Evolutionary conservation across 1,139 yeast genomes (phyloP), one percentile per base, ranked within the genome.

Genomic region (Neolecta irregularis): DNA sequence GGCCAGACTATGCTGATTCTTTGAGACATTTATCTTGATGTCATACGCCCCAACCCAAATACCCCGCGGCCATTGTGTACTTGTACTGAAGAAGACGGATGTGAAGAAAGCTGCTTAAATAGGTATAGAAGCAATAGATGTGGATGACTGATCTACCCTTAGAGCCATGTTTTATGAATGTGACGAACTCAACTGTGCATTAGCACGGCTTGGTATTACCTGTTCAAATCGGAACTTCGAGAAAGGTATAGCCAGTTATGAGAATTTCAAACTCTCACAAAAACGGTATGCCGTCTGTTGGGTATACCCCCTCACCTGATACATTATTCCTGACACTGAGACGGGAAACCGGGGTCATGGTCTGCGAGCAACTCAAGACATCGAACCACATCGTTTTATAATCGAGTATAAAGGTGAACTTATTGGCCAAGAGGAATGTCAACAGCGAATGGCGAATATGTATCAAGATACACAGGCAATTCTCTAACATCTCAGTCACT

Each of bases 331-430:
- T 26, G 13, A 28, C 5, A 6, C 20, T 6, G 13, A 43, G 39
- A 50, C 58, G 0, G 50, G 50, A 7, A 41, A 44, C 9, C 55
- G 58, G 37, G 65, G 65, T 2, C 48, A 48, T 31, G 65, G 65
- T 0, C 46, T 61, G 6, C 39, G 57, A 5, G 53, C 64, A 2
- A 49, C 54, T 1, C 47, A 63, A 19, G 39, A 51, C 0, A 61
- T 54, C 35, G 44, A 44, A 4, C 52, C 60, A 0, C 55, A 56
- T 2, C 53, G 55, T 9, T 46, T 61, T 9, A 56, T 61, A 26
- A 48, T 60, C 11, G 66, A 61, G 39, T 61, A 61, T 40, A 58
- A 64, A 2, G 66, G 66, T 6, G 65, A 61, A 29, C 57, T 61
- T 3, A 56, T 61, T 19, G 52, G 55, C 24, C 50, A 50, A 5